Base-by-base conservation (phyloP, 1,284 basidiomycete genomes). In the Vanrija humicola region DNA sequence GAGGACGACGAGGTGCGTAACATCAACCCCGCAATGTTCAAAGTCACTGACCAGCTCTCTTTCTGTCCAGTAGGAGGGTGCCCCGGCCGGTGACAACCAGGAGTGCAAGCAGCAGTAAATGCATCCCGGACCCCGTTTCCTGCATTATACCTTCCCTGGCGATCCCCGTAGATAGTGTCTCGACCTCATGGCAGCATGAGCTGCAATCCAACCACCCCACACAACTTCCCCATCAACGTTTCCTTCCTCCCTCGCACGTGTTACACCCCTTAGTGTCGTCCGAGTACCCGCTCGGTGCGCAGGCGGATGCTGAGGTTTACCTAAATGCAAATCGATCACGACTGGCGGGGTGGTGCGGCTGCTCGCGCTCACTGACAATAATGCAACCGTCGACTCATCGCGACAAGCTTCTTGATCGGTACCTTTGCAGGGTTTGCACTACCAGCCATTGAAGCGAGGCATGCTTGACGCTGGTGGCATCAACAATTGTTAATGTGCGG, bases 91-190 rank as follows among this genome's bases (percentile, higher is more conserved):
- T 19, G 58, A 60, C 29, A 64, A 67, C 56, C 62, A 63, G 50
- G 69, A 74, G 43, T 74, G 72, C 67, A 69, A 74, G 64, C 72
- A 74, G 66, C 72, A 74, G 67, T 74, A 67, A 59, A 23, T 40
- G 23, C 45, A 16, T 46, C 39, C 21, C 34, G 43, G 28, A 29
- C 26, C 15, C 34, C 34, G 34, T 34, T 34, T 34, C 34, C 34
- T 34, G 34, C 34, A 34, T 34, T 34, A 34, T 15, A 34, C 34
- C 34, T 34, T 12, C 38, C 42, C 42, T 21, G 16, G 19, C 26
- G 47, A 39, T 52, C 44, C 28, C 49, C n/a, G 26, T 45, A 23
- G n/a, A 18, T 46, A 25, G 50, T 40, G 34, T 51, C 42, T n/a
- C 39, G 50, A 25, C 42, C 19, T 38, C 34, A 56, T 62, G 39